These are phyloP conservation scores for Anthostomella pinea DNA, from an alignment of 2,329 filamentous ascomycete genomes.

Conservation along the genomic window DNA sequence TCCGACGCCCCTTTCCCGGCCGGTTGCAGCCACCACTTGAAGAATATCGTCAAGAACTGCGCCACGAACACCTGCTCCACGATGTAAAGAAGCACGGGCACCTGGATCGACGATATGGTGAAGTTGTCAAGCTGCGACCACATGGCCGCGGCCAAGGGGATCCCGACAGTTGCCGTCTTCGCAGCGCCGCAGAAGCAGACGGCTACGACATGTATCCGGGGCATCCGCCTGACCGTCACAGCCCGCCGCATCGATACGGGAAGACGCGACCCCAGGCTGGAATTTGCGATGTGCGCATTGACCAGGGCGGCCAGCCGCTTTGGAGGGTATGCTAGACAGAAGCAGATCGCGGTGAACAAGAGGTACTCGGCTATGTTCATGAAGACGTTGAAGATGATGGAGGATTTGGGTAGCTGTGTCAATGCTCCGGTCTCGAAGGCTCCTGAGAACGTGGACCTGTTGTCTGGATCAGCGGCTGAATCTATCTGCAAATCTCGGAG, in stretches of 20 bases:
- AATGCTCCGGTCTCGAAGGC: conserved; percentile 64
- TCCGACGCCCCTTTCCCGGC: conserved; percentile 24
- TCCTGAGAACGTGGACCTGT: conserved; percentile 65
- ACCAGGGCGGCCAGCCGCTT: conserved; percentile 29
- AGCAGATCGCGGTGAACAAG: conserved; percentile 62
- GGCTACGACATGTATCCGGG: conserved; percentile 62
- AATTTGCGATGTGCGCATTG: conserved; percentile 35
- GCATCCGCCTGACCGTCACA: conserved; percentile 51
- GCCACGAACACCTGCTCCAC: conserved; percentile 50
- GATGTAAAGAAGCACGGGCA: conserved; percentile 61
- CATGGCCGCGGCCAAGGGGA: conserved; percentile 67
- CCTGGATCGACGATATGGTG: conserved; percentile 57
- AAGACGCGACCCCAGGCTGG: conserved; percentile 23
- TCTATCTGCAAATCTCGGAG: not conserved
- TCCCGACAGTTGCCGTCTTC: conserved; percentile 69
- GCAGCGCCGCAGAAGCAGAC: conserved; percentile 72
- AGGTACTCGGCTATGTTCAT: conserved; percentile 63
- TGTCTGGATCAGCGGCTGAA: conserved; percentile 34
- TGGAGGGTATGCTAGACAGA: conserved; percentile 46
- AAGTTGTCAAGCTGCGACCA: conserved; percentile 55
- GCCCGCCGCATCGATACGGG: conserved; percentile 30
- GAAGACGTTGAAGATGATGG: conserved; percentile 64
- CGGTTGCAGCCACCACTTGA: conserved; percentile 43
- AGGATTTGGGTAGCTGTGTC: conserved; percentile 53
- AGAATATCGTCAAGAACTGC: conserved; percentile 36